Conservation (phyloP, 495 filamentous ascomycete species). For the Trichoderma reesei region DNA sequence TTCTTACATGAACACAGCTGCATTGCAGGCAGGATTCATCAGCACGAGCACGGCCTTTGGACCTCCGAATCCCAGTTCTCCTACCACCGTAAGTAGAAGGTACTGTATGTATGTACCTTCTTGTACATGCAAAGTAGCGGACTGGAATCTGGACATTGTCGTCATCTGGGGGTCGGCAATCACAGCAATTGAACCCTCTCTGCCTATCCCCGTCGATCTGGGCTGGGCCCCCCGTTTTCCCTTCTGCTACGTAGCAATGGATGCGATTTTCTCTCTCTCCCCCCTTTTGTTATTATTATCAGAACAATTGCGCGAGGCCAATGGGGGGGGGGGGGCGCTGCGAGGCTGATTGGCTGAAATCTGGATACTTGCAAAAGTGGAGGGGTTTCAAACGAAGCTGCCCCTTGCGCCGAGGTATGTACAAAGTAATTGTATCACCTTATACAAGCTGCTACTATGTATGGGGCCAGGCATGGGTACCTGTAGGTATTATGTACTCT, state of each 20-base stretch:
- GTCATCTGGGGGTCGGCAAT: constrained; percentile 6
- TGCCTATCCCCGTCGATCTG: constrained; percentile 4
- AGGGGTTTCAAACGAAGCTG: not conserved
- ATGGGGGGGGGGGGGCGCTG: not conserved
- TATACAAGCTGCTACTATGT: no score
- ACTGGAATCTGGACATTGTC: not conserved
- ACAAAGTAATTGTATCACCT: no score
- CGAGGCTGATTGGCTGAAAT: not conserved
- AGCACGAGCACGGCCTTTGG: not conserved
- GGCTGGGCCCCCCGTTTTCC: not conserved
- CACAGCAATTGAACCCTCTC: not conserved
- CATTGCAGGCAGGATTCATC: not conserved
- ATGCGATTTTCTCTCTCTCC: not conserved
- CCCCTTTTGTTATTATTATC: not conserved
- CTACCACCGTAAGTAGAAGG: constrained; percentile 2
- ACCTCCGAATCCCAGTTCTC: not conserved
- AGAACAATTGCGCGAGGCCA: no score
- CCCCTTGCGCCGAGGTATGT: not conserved
- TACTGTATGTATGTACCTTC: not conserved
- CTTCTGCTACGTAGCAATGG: no score
- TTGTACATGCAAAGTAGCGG: no score
- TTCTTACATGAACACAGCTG: not conserved
- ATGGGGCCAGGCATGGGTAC: no score
- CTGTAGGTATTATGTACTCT: not conserved
- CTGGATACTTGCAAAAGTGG: no score